Percentiles rank a stretch among this genome's conserved stretches.
These are phyloP conservation scores for Hypoxylon intermedium DNA, from an alignment of 495 filamentous ascomycete genomes.

Conservation along the genomic window DNA sequence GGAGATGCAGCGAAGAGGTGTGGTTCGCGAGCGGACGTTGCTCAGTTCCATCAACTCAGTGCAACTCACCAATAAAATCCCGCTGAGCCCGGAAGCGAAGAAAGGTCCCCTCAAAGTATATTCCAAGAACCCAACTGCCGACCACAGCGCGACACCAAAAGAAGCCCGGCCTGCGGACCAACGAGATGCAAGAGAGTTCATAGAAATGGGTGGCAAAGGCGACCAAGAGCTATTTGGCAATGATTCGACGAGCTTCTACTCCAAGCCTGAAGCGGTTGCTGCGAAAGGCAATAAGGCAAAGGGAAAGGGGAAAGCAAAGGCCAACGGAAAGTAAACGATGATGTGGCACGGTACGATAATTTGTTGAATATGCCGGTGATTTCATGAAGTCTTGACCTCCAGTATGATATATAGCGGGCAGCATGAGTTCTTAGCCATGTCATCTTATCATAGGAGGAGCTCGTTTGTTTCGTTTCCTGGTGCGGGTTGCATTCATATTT, in stretches of 20 bases:
- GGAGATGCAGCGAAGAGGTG: slow-evolving; percentile 83
- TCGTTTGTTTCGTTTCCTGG: slow-evolving; percentile 1
- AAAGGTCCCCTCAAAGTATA: slow-evolving; percentile 75
- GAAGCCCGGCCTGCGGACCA: slow-evolving; percentile 70
- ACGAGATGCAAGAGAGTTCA: slow-evolving; percentile 75
- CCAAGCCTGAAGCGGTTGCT: slow-evolving; percentile 45
- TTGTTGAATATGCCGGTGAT: slow-evolving; percentile 11
- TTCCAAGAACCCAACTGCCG: slow-evolving; percentile 69
- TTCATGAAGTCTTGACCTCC: background rate
- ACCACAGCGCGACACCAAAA: slow-evolving; percentile 33
- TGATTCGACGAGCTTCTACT: slow-evolving; percentile 60
- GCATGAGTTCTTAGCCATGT: slow-evolving; percentile 1
- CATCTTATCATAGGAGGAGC: background rate
- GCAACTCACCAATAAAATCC: slow-evolving; percentile 67
- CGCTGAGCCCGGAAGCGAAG: slow-evolving; percentile 56
- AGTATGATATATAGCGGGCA: slow-evolving; percentile 1
- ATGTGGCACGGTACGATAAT: background rate
- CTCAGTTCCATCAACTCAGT: slow-evolving; percentile 83
- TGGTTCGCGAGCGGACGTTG: slow-evolving; percentile 81
- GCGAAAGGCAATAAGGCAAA: slow-evolving; percentile 41
- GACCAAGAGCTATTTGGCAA: slow-evolving; percentile 78
- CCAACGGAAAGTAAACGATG: slow-evolving; percentile 17
- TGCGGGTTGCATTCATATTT: slow-evolving; percentile 2
- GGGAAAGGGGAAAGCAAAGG: slow-evolving; percentile 39
- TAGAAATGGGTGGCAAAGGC: slow-evolving; percentile 80